A percentile compares a stretch with the other conserved stretches of the same genome.
These are phyloP conservation scores for Helichrysum umbraculigerum DNA, from an alignment of 129 eudicot species.

Conservation along the genomic window DNA sequence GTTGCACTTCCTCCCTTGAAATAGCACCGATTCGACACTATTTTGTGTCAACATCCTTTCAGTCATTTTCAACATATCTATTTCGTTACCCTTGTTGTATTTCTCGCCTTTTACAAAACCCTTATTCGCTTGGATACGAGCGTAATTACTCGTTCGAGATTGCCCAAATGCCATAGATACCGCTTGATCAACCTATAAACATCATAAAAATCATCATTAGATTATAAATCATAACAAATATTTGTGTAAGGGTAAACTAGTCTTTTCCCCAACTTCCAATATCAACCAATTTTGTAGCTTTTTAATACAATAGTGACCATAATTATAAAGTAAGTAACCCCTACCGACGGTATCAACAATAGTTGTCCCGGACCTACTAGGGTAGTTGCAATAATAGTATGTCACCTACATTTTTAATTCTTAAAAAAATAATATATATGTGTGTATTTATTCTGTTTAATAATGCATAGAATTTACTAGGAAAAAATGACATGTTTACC, in stretches of 20 bases:
- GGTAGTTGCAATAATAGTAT: slow-evolving; percentile 35
- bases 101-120: slow-evolving; percentile 14
- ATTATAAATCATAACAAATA: neutral
- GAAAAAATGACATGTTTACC: slow-evolving; percentile 9
- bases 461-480: neutral
- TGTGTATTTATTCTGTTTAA: neutral
- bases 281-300: slow-evolving; percentile 30
- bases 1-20: slow-evolving; percentile 58
- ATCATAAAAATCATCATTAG: slow-evolving; percentile 8
- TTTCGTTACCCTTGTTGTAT: slow-evolving; percentile 12
- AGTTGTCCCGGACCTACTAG: slow-evolving; percentile 26
- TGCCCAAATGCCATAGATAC: slow-evolving; percentile 80
- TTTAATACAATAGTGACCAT: slow-evolving; percentile 24
- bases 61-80: slow-evolving; percentile 13
- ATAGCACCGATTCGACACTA: slow-evolving; percentile 56
- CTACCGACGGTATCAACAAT: slow-evolving; percentile 41
- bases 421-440: neutral
- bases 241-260: neutral
- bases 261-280: neutral
- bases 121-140: slow-evolving; percentile 61
- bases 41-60: slow-evolving; percentile 59
- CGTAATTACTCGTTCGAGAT: slow-evolving; percentile 41
- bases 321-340: slow-evolving; percentile 15
- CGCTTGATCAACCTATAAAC: slow-evolving; percentile 72
- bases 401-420: slow-evolving; percentile 14